Evolutionary conservation across 2,329 filamentous ascomycete genomes (phyloP).

Genomic region (Aspergillus fijiensis): DNA sequence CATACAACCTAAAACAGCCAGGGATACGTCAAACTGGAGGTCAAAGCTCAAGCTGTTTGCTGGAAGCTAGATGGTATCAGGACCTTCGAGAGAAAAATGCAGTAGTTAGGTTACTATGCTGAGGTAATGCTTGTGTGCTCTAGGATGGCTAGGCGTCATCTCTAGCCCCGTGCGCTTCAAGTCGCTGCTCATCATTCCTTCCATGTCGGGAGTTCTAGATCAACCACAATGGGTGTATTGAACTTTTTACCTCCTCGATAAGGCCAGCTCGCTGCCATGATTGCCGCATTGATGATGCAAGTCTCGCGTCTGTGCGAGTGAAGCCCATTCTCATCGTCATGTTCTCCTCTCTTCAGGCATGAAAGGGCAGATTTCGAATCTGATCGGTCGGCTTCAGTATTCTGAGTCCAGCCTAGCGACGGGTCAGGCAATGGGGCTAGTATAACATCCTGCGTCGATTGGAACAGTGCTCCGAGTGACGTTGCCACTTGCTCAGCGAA

Average conservation of each 20-base stretch:
- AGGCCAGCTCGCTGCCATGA: constrained; percentile 67
- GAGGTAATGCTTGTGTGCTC: neutral
- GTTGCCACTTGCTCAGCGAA: constrained; percentile 1
- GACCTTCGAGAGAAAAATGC: neutral
- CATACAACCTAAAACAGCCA: constrained; percentile 8
- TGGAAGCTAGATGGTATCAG: constrained; percentile 6
- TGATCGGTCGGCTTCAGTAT: neutral
- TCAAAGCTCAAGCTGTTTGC: constrained; percentile 17
- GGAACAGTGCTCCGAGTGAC: neutral
- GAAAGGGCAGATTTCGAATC: constrained; percentile 3
- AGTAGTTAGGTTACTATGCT: neutral
- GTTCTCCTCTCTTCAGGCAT: constrained; percentile 3
- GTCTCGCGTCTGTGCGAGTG: constrained; percentile 59
- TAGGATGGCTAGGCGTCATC: neutral
- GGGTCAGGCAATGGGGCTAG: constrained; percentile 8
- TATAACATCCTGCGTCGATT: constrained; percentile 12
- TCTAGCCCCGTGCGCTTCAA: neutral
- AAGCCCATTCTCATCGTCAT: constrained; percentile 1
- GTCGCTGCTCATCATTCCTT: neutral
- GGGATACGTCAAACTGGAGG: constrained; percentile 12
- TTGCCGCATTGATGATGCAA: constrained; percentile 76
- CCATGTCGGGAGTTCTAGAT: constrained; percentile 62
- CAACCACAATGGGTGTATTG: constrained; percentile 81
- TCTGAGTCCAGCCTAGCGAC: neutral
- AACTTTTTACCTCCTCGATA: constrained; percentile 61